These are phyloP conservation scores for Lyophyllum shimeji DNA, from an alignment of 768 basidiomycete species.

Conservation along the genomic window DNA sequence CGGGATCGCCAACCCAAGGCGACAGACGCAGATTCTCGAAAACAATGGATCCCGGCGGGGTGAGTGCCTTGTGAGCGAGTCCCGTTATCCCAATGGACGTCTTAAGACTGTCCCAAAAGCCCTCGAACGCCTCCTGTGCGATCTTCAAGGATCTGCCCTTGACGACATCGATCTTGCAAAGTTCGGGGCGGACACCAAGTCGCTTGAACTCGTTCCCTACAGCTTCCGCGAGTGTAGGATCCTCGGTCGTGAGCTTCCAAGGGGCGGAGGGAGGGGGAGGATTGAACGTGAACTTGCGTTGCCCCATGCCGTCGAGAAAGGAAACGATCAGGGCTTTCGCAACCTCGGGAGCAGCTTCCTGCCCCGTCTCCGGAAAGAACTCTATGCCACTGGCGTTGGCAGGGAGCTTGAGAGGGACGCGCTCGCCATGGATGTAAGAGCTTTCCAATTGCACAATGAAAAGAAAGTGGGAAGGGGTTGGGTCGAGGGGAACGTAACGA, in stretches of 20 bases:
- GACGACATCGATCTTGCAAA: slow-evolving; percentile 24
- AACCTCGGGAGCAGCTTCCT: slow-evolving; percentile 29
- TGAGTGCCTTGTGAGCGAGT: neutral
- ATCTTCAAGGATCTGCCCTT: neutral
- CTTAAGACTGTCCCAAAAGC: slow-evolving; percentile 7
- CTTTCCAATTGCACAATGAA: slow-evolving; percentile 28
- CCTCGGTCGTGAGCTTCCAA: slow-evolving; percentile 26
- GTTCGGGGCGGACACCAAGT: slow-evolving; percentile 22
- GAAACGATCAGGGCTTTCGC: slow-evolving; percentile 27
- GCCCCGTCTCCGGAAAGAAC: slow-evolving; percentile 31
- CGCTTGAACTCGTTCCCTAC: slow-evolving; percentile 27
- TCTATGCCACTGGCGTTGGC: slow-evolving; percentile 12
- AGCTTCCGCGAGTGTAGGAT: slow-evolving; percentile 22
- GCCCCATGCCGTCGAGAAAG: slow-evolving; percentile 19
- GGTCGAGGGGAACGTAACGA: slow-evolving; percentile 33
- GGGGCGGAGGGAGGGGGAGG: slow-evolving; percentile 13
- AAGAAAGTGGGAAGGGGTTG: slow-evolving; percentile 27
- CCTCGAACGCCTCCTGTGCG: slow-evolving; percentile 7
- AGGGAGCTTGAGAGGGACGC: slow-evolving; percentile 19
- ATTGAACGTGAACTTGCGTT: neutral
- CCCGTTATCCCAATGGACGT: slow-evolving; percentile 2
- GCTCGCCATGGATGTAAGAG: slow-evolving; percentile 22
- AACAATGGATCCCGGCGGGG: slow-evolving; percentile 6
- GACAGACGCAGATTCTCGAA: slow-evolving; percentile 1
- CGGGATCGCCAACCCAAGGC: neutral